Evolutionary conservation across 2,329 filamentous ascomycete species (phyloP).

Genomic region (Epichloe aotearoae): DNA sequence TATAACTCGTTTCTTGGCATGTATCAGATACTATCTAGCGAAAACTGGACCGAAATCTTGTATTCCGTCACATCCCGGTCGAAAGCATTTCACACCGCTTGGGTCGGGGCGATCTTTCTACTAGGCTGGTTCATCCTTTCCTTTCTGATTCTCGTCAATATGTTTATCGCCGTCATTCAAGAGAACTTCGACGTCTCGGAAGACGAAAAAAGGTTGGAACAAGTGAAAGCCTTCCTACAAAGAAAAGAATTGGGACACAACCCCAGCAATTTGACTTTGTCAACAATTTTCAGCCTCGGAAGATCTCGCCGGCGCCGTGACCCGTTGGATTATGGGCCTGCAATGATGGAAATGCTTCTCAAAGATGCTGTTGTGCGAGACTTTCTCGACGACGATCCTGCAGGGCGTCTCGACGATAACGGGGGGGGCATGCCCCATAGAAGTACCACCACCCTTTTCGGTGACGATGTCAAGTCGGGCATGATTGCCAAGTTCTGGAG

Average conservation of each 20-base stretch:
- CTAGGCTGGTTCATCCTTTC: constrained; percentile 92
- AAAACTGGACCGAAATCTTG: constrained; percentile 85
- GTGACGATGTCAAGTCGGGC: constrained; percentile 40
- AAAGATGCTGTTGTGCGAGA: constrained; percentile 93
- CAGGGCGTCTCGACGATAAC: constrained; percentile 17
- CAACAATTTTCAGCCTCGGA: constrained; percentile 53
- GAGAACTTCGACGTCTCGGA: constrained; percentile 98
- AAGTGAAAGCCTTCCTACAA: constrained; percentile 89
- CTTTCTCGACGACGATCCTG: constrained; percentile 68
- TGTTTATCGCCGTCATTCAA: constrained; percentile 99
- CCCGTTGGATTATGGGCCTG: constrained; percentile 81
- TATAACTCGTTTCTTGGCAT: constrained; percentile 95
- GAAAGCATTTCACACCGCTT: constrained; percentile 55
- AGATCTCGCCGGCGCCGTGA: constrained; percentile 53
- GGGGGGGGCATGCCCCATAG: constrained; percentile 18
- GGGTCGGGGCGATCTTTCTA: constrained; percentile 84
- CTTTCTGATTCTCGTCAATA: constrained; percentile 94
- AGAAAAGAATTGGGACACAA: constrained; percentile 71
- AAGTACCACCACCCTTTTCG: constrained; percentile 19
- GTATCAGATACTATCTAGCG: constrained; percentile 93
- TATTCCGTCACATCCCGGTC: constrained; percentile 69
- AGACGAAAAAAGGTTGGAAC: constrained; percentile 92
- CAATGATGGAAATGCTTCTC: constrained; percentile 87
- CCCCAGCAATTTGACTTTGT: constrained; percentile 62
- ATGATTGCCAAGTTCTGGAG: constrained; percentile 48